A percentile compares a stretch with the other conserved stretches of the same genome.
Conservation (phyloP, 2,329 filamentous ascomycete genomes). For the Talaromyces piceae region DNA sequence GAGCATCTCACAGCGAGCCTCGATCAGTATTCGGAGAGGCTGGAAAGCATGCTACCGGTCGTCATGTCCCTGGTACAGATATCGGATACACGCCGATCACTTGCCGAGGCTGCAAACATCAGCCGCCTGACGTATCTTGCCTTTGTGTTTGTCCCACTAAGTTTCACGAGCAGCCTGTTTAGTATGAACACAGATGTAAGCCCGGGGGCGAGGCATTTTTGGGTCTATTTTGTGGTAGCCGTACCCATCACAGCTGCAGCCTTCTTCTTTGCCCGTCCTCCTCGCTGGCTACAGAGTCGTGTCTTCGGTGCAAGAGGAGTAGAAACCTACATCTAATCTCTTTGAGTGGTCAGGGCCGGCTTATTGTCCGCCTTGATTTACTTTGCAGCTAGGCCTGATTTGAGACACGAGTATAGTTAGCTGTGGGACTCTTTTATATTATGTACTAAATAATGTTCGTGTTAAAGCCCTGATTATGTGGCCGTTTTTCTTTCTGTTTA, state of each 20-base stretch:
- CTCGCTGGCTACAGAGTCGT: not conserved
- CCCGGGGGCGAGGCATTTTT: constrained; percentile 2
- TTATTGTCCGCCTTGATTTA: no score
- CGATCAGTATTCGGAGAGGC: not conserved
- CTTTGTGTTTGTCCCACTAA: constrained; percentile 1
- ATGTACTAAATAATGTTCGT: no score
- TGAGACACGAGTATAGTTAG: no score
- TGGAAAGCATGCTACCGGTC: not conserved
- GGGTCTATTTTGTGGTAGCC: constrained; percentile 1
- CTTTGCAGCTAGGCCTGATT: no score
- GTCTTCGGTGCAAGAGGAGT: not conserved
- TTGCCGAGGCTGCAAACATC: constrained; percentile 1
- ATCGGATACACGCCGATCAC: not conserved
- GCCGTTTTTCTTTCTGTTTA: no score
- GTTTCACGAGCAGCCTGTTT: not conserved
- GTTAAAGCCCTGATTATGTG: no score
- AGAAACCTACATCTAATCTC: not conserved
- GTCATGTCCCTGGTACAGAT: constrained; percentile 1
- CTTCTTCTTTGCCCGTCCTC: not conserved
- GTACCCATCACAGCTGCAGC: not conserved
- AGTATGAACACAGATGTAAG: constrained; percentile 2
- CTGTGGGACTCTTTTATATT: no score
- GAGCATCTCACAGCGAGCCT: not conserved
- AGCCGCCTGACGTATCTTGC: constrained; percentile 3
- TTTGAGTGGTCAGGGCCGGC: not conserved